Evolutionary conservation across 2,329 filamentous ascomycete species (phyloP), one percentile per base, ranked within the genome.

Genomic region (Fusarium sp.): DNA sequence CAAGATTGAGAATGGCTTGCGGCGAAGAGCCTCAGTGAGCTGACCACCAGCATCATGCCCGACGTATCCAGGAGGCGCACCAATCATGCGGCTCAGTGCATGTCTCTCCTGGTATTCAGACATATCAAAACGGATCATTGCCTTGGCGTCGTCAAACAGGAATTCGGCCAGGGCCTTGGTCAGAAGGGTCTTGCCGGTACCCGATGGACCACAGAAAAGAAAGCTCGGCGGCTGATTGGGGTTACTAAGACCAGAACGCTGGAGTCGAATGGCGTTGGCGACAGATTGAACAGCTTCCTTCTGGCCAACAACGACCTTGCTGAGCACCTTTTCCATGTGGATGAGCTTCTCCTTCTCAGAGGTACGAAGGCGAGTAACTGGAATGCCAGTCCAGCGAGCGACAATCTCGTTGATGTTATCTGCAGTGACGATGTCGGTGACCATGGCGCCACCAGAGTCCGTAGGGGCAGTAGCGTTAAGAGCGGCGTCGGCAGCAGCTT

Each of bases 401-500:
- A 99, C 96, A 70, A 99, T 99, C 80, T 98, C 95, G 81, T 99
- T 98, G 87, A 99, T 99, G 82, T 99, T 95, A 73, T 99, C 96
- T 16, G 95, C 95, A 11, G 96, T 96, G 74, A 99, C 96, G 51
- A 96, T 90, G 80, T 99, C 96, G 7, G 95, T 97, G 61, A 98
- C 89, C 81, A 98, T 91, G 30, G 93, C 90, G 59, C 91, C 90
- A 61, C 89, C 89, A 8, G 86, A 83, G 39, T 93, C 93, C 33
- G 84, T 84, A 30, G 85, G 83, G 35, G 84, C 85, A 15, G 80
- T 81, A 11, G 85, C 84, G 76, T 86, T 90, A n/a, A 91, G 84
- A 20, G 88, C 89, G 15, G 91, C 92, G 80, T 98, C 96, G 6
- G 93, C 92, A 53, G 89, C 89, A 22, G 90, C 89, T 82, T 97